These are phyloP conservation scores for Monilinia vaccinii-corymbosi DNA, from an alignment of 2,329 filamentous ascomycete species.

Conservation along the genomic window DNA sequence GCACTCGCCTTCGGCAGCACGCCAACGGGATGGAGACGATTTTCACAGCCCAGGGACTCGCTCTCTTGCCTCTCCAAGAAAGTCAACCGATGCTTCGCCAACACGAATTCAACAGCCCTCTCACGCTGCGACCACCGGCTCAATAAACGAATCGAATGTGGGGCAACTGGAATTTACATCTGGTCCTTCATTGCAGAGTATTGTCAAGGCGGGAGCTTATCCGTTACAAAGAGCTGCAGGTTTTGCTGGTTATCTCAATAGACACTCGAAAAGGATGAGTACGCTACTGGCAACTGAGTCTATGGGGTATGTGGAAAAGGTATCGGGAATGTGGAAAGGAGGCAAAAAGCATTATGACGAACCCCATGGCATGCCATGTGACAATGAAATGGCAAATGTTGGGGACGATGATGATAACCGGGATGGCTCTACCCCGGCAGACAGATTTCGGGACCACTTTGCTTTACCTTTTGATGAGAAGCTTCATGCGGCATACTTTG, in stretches of 20 bases:
- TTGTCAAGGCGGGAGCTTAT: slow-evolving; percentile 57
- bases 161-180: slow-evolving; percentile 31
- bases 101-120: slow-evolving; percentile 11
- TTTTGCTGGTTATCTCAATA: slow-evolving; percentile 74
- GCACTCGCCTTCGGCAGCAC: slow-evolving; percentile 32
- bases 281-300: slow-evolving; percentile 78
- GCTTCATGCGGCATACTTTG: slow-evolving; percentile 83
- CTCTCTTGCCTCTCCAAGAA: slow-evolving; percentile 19
- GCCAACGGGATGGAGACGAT: slow-evolving; percentile 15
- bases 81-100: slow-evolving; percentile 8
- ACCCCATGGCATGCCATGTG: slow-evolving; percentile 40
- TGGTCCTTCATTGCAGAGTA: slow-evolving; percentile 46
- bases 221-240: slow-evolving; percentile 76
- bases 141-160: slow-evolving; percentile 17
- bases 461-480: slow-evolving; percentile 76
- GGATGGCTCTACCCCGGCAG: slow-evolving; percentile 57
- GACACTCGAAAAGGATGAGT: slow-evolving; percentile 71
- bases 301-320: slow-evolving; percentile 93
- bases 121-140: slow-evolving; percentile 21
- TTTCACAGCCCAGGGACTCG: slow-evolving; percentile 10
- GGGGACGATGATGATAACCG: slow-evolving; percentile 45
- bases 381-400: slow-evolving; percentile 42
- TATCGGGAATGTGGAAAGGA: slow-evolving; percentile 94
- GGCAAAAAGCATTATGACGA: slow-evolving; percentile 81
- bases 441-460: slow-evolving; percentile 85